These are phyloP conservation scores for Mesembryanthemum crystallinum DNA, from an alignment of 148 eudicot genomes.

Conservation along the genomic window DNA sequence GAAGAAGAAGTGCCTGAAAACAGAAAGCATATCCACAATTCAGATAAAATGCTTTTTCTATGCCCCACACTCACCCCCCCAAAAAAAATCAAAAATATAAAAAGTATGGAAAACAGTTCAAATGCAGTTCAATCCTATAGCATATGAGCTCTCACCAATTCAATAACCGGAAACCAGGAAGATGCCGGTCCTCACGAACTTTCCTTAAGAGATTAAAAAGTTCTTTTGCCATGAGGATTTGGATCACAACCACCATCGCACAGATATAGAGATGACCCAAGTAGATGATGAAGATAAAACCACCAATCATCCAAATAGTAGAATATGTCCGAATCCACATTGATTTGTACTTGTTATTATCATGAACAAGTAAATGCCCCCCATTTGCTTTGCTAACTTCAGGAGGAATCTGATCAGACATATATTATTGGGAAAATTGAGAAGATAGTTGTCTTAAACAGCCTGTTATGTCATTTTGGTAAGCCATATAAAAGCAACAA, in stretches of 20 bases:
- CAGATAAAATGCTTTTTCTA: slow-evolving; percentile 2
- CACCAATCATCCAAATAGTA: slow-evolving; percentile 76
- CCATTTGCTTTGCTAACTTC: slow-evolving; percentile 61
- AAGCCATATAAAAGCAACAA: neutral
- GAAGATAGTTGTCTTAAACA: neutral
- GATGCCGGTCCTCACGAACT: slow-evolving; percentile 65
- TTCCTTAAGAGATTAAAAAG: slow-evolving; percentile 64
- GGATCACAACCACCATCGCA: slow-evolving; percentile 77
- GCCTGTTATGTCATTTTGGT: neutral
- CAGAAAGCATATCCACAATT: neutral
- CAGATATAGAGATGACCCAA: slow-evolving; percentile 88
- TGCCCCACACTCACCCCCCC: too few relatives aligned
- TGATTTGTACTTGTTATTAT: slow-evolving; percentile 70
- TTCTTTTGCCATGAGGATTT: slow-evolving; percentile 81
- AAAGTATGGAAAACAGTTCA: too few relatives aligned
- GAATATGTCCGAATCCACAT: slow-evolving; percentile 81
- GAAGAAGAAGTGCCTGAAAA: slow-evolving; percentile 92
- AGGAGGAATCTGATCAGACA: slow-evolving; percentile 38
- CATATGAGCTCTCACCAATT: slow-evolving; percentile 51
- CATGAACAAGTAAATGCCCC: slow-evolving; percentile 54
- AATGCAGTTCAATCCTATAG: neutral
- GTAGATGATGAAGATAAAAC: slow-evolving; percentile 57
- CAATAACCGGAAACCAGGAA: slow-evolving; percentile 74
- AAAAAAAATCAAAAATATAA: too few relatives aligned
- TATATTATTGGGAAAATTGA: neutral